phyloP scores from a whole-genome alignment of 345 rosid species.

The Camelina hispida region DNA sequence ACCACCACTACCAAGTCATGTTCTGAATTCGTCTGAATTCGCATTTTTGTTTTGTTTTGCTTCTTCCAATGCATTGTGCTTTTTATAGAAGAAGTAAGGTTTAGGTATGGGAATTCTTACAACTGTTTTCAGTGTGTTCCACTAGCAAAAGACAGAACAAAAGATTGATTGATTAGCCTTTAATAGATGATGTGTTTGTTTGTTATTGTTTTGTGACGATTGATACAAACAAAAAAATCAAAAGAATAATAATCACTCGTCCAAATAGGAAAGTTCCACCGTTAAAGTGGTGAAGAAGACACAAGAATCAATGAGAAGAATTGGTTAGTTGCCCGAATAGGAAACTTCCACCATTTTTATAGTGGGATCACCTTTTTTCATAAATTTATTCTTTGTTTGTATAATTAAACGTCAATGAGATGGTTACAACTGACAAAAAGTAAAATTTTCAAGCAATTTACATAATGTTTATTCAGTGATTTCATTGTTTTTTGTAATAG shows the following conservation, averaged over 20 bases:
- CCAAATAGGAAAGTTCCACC: constrained; percentile 47
- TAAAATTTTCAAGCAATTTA: background rate
- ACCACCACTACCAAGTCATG: constrained; percentile 13
- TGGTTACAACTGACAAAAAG: constrained; percentile 33
- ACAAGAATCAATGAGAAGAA: constrained; percentile 31
- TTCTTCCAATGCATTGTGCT: constrained; percentile 32
- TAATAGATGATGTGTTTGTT: constrained; percentile 23
- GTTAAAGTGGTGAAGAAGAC: constrained; percentile 31
- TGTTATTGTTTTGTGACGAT: constrained; percentile 30
- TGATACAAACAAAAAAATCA: constrained; percentile 3
- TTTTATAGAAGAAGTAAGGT: constrained; percentile 22
- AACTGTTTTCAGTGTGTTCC: constrained; percentile 35
- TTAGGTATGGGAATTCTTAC: constrained; percentile 4
- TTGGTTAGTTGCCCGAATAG: constrained; percentile 45
- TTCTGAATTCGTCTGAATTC: constrained; percentile 31
- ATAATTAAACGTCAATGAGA: constrained; percentile 21
- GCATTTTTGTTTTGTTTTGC: constrained; percentile 34
- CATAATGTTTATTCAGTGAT: constrained; percentile 26
- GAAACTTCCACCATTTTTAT: constrained; percentile 40
- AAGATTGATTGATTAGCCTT: constrained; percentile 38
- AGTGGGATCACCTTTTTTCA: constrained; percentile 24
- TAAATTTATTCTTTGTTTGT: background rate
- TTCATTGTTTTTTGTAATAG: background rate
- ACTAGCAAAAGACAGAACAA: constrained; percentile 35
- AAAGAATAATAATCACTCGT: constrained; percentile 24